Conservation (phyloP, 768 basidiomycete genomes). For the Serendipita sp. region DNA sequence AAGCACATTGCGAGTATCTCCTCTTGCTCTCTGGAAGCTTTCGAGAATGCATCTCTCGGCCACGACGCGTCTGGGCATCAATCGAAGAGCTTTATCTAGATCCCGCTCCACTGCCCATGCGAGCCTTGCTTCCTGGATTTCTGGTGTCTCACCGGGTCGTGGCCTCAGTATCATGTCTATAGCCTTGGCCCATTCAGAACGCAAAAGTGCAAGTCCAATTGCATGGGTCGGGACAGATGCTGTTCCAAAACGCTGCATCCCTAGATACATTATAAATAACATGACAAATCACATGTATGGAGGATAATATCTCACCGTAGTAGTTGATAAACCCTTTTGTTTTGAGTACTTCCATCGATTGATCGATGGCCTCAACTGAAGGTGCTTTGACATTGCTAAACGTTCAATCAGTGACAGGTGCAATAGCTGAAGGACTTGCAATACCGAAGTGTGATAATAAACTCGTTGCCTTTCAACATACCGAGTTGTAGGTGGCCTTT, state of each 20-base stretch:
- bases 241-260: slow-evolving; percentile 98
- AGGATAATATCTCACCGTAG: slow-evolving; percentile 45
- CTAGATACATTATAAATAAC: slow-evolving; percentile 23
- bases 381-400: slow-evolving; percentile 72
- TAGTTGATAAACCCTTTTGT: slow-evolving; percentile 92
- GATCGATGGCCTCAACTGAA: slow-evolving; percentile 53
- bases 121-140: slow-evolving; percentile 66
- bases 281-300: background rate
- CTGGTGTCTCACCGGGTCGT: slow-evolving; percentile 84
- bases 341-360: slow-evolving; percentile 63
- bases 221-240: slow-evolving; percentile 90
- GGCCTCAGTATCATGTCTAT: slow-evolving; percentile 65
- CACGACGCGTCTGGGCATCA: slow-evolving; percentile 83
- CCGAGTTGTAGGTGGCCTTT: slow-evolving; percentile 77
- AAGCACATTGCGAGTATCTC: slow-evolving; percentile 69
- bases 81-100: slow-evolving; percentile 60
- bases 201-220: slow-evolving; percentile 80
- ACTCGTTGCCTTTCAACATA: slow-evolving; percentile 92
- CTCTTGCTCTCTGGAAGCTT: slow-evolving; percentile 67
- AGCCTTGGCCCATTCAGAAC: slow-evolving; percentile 82
- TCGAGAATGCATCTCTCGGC: slow-evolving; percentile 89
- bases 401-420: background rate
- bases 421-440: background rate
- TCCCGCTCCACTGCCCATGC: slow-evolving; percentile 81
- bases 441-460: slow-evolving; percentile 85